Evolutionary conservation across 2,329 filamentous ascomycete species (phyloP).

Genomic region (Cladosporium sp.): DNA sequence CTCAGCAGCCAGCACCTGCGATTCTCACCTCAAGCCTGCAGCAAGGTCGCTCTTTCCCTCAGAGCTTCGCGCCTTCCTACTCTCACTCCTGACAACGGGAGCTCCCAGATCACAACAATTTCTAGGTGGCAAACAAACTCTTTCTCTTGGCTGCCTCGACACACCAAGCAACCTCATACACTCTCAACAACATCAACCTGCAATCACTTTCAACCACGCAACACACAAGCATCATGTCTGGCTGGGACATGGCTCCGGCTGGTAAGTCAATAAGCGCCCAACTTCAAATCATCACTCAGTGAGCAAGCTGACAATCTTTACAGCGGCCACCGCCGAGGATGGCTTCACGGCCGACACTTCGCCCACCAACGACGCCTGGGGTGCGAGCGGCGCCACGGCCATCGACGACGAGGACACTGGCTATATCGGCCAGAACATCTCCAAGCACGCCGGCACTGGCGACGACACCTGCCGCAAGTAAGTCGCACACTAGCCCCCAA

Average conservation of each 20-base stretch:
- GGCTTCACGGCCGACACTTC: slow-evolving; percentile 21
- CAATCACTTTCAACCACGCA: background rate
- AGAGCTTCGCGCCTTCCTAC: background rate
- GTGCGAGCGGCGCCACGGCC: slow-evolving; percentile 4
- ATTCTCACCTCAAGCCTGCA: too few species aligned
- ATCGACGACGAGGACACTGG: slow-evolving; percentile 9
- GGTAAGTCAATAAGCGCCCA: slow-evolving; percentile 14
- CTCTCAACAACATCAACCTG: background rate
- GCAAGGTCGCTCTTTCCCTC: background rate
- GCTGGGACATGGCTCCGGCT: slow-evolving; percentile 22
- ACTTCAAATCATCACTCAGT: background rate
- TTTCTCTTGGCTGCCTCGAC: background rate
- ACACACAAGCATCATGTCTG: slow-evolving; percentile 17
- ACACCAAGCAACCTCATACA: background rate
- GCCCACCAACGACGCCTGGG: slow-evolving; percentile 14
- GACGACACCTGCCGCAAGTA: slow-evolving; percentile 37
- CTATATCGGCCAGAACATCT: slow-evolving; percentile 23
- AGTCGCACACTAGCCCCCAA: slow-evolving; percentile 19
- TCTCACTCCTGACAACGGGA: background rate
- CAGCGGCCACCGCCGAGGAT: slow-evolving; percentile 15
- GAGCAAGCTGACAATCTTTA: background rate
- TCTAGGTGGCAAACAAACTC: too few species aligned
- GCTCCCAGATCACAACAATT: background rate
- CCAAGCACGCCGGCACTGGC: slow-evolving; percentile 29
- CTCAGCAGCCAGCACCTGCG: too few species aligned